A percentile compares a stretch with the other conserved stretches of the same genome.
phyloP scores from a whole-genome alignment of 1,139 yeast species.

The Suhomyces terraborum region DNA sequence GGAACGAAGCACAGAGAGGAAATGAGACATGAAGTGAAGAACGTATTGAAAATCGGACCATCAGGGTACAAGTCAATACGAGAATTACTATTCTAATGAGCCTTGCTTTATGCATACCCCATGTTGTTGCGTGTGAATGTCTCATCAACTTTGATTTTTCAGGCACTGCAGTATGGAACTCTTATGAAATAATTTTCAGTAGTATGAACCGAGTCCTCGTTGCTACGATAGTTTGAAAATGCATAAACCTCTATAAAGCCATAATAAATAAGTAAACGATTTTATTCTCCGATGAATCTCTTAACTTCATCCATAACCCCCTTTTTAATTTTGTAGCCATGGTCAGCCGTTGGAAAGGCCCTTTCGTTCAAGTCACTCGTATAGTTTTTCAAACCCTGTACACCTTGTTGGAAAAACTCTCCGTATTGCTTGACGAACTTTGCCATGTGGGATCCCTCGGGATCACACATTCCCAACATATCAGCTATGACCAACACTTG shows the following conservation, averaged over 20 bases:
- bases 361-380: conserved; percentile 55
- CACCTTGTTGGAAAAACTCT: conserved; percentile 52
- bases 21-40: too few species aligned
- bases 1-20: too few species aligned
- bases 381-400: conserved; percentile 56
- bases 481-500: conserved; percentile 91
- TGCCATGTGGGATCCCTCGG: conserved; percentile 49
- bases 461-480: conserved; percentile 71
- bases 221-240: too few species aligned
- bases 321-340: conserved; percentile 71
- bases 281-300: conserved; percentile 2
- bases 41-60: too few species aligned
- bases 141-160: too few species aligned
- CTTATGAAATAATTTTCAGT: too few species aligned
- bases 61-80: too few species aligned
- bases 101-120: too few species aligned
- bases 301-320: conserved; percentile 60
- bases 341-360: conserved; percentile 63
- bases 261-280: background rate
- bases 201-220: too few species aligned
- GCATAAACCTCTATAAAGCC: conserved; percentile 1
- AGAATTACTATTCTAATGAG: too few species aligned
- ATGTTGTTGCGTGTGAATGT: too few species aligned
- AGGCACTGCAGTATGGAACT: too few species aligned
- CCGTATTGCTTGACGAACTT: conserved; percentile 78